Evolutionary conservation across 106 monocot genomes (phyloP), one percentile per base, ranked within the genome.

Genomic region (Dendrobium chrysotoxum): DNA sequence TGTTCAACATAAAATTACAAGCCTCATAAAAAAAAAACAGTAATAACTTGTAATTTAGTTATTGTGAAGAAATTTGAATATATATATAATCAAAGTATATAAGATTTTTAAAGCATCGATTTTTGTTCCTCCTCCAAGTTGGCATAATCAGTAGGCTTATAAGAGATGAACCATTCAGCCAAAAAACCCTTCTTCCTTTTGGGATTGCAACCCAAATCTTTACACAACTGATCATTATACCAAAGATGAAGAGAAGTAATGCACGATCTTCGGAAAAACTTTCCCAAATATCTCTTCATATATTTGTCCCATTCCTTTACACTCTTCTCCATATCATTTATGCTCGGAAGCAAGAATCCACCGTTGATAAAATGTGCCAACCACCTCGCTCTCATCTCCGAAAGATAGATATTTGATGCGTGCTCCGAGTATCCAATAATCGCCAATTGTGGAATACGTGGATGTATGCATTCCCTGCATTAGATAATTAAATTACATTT

Each of bases 171-270:
- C 89, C 80, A 89, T 1, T 95, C 90, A 42, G 90, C 88, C 0
- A 92, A 1, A 47, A 91, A 44, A 7, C 44, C 44, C 44, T 44
- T 44, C 44, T 44, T 44, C 44, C 44, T 44, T 1, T 44, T 72
- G 2, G 84, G 82, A 41, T 88, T 80, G 58, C 73, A 86, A 3
- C 89, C 88, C 86, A 91, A 91, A 72, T 91, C 93, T 6, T 57
- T 35, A 82, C 93, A 93, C 78, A 93, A 23, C 74, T 85, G 87
- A 67, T 93, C 93, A 74, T 84, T 86, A 81, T 91, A 86, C 87
- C 89, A 94, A 25, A 83, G 86, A 21, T 57, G 57, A 57, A 57
- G 57, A 57, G 57, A 12, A 18, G 57, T 57, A 21, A 57, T 12
- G 57, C 57, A 57, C 1, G 57, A 57, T 21, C 57, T 57, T 16